Conservation (phyloP, 495 filamentous ascomycete species). For the Penicillium malachiteum region DNA sequence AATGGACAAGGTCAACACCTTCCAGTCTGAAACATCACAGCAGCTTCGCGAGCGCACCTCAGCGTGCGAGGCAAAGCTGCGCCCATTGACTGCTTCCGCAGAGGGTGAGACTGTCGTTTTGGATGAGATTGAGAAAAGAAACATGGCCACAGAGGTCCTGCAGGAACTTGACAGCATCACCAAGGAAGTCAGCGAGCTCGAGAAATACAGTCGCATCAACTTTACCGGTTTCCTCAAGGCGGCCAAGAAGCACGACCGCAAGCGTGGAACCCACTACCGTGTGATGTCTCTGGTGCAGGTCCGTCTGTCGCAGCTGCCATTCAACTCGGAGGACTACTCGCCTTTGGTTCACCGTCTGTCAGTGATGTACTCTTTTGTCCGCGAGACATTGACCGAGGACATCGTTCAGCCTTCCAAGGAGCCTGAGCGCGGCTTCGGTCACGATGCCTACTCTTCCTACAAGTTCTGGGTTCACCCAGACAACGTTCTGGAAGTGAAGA, state of each 20-base stretch:
- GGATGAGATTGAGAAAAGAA: constrained; percentile 44
- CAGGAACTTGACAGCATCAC: constrained; percentile 82
- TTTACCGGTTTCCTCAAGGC: constrained; percentile 98
- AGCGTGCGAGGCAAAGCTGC: constrained; percentile 53
- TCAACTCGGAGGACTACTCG: constrained; percentile 94
- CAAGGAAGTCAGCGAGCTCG: constrained; percentile 86
- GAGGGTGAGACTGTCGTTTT: constrained; percentile 29
- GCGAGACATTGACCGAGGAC: constrained; percentile 68
- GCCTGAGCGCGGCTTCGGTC: constrained; percentile 42
- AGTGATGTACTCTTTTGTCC: constrained; percentile 91
- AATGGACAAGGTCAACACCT: constrained; percentile 90
- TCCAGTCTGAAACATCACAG: constrained; percentile 75
- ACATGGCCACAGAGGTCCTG: constrained; percentile 65
- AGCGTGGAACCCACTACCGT: constrained; percentile 75
- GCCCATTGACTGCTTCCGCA: constrained; percentile 39
- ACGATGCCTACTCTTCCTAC: constrained; percentile 78
- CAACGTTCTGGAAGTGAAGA: constrained; percentile 95
- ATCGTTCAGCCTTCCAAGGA: constrained; percentile 42
- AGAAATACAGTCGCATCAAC: constrained; percentile 93
- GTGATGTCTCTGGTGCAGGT: constrained; percentile 89
- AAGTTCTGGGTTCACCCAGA: constrained; percentile 98
- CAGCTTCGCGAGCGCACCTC: constrained; percentile 66
- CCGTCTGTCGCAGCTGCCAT: constrained; percentile 78
- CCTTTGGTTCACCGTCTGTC: constrained; percentile 84
- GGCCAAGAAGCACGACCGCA: constrained; percentile 96